Base-by-base conservation (phyloP, 1,284 basidiomycete species). In the Tilletia walkeri region DNA sequence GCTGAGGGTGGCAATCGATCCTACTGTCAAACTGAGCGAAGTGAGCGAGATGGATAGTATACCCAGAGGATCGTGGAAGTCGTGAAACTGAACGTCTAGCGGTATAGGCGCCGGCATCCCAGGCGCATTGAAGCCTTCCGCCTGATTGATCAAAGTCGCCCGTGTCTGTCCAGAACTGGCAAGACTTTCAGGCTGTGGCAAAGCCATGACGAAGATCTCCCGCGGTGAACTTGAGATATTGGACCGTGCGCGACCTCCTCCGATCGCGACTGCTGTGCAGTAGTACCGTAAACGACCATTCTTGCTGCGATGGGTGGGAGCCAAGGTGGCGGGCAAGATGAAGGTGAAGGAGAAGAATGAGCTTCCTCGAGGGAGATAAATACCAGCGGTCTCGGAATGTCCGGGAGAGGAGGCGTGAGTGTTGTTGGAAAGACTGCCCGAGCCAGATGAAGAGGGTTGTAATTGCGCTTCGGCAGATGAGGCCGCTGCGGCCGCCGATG, bases 31-130 rank as follows among this genome's bases (percentile, higher is more conserved):
- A 3, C 76, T 79, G n/a, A 79, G 74, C 12, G 77, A 74, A 7
- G 78, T 79, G 14, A 83, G 73, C 0, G 77, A 75, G 67, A 83
- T 71, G 10, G 75, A 76, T 20, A 83, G 68, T 14, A 78, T 72
- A 1, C 80, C 79, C 12, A 83, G 72, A 16, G 81, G 77, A 56
- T 81, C 79, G 75, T 83, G 81, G 16, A 76, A 71, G 69, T 82
- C 82, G 69, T 78, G 75, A 63, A 78, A 82, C 53, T 77, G 77
- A 65, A 83, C 77, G 68, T 83, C 82, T n/a, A 83, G 71, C 2
- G 80, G 74, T 0, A 72, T 70, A 1, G 82, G 81, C 10, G 81
- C 81, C 14, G 59, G 59, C 59, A 63, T 63, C 6, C 59, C 59
- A 38, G 59, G 59, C 4, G 59, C 59, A 39, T 63, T 63, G 16